These are phyloP conservation scores for Aureobasidium sp. DNA, from an alignment of 2,329 filamentous ascomycete species.

Conservation along the genomic window DNA sequence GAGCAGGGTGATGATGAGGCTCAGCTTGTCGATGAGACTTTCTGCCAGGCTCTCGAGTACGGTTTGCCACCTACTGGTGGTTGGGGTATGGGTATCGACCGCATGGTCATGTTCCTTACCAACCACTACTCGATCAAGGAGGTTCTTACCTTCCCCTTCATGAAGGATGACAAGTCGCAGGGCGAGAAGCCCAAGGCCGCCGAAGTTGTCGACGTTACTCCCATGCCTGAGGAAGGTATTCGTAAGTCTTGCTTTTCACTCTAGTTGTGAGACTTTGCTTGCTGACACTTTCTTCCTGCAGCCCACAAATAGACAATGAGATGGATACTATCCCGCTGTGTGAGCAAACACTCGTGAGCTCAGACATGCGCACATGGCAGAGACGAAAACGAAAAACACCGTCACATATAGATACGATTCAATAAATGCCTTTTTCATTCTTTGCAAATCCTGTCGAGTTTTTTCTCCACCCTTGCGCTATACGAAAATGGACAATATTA, in stretches of 20 bases:
- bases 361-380: not conserved
- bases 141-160: slow-evolving; percentile 92
- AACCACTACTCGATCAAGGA: slow-evolving; percentile 96
- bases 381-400: not conserved
- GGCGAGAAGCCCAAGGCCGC: slow-evolving; percentile 46
- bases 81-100: slow-evolving; percentile 94
- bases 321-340: not conserved
- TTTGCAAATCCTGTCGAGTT: not conserved
- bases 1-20: slow-evolving; percentile 95
- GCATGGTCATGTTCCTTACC: slow-evolving; percentile 90
- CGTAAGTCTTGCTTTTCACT: not conserved
- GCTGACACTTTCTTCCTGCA: not conserved
- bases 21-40: slow-evolving; percentile 91
- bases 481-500: too few species aligned
- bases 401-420: slow-evolving; percentile 1
- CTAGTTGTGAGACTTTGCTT: not conserved
- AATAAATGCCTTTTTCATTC: not conserved
- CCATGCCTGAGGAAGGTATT: slow-evolving; percentile 50
- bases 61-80: slow-evolving; percentile 89
- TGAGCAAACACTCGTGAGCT: not conserved
- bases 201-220: slow-evolving; percentile 55
- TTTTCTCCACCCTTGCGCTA: too few species aligned
- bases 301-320: slow-evolving; percentile 12
- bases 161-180: slow-evolving; percentile 69
- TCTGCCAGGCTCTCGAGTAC: slow-evolving; percentile 83